Base-by-base conservation (phyloP, 139 green algal genomes). In the Picochlorum costavermella region DNA sequence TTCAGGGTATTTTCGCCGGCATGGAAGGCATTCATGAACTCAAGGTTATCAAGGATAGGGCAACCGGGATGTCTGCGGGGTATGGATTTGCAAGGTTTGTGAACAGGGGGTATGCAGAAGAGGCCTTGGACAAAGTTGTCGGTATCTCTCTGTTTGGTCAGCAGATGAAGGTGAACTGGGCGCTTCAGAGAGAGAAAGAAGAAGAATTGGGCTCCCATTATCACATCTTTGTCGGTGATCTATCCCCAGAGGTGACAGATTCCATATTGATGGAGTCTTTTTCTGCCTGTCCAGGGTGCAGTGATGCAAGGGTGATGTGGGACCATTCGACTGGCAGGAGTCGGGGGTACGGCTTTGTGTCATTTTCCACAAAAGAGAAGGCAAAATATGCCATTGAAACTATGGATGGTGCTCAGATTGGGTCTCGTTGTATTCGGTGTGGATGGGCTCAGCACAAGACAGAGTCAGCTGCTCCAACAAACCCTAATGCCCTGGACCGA, bases 341-440 rank as follows among this genome's bases (percentile, higher is more conserved):
- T 25, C 81, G 86, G 25, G 84, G 84, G 6, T 92, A 88, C 33
- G 86, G 86, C 28, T 92, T 92, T 69, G 80, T 88, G n/a, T 80
- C 83, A 11, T 90, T 92, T 68, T 44, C 67, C n/a, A 75, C 45
- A 8, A 66, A 70, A 8, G 78, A 78, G 17, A 72, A 85, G 30
- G 86, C 82, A 1, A 76, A 88, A 51, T 45, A 64, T 12, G 78
- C 79, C 14, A 84, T 92, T 28, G 50, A 66, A 26, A 26, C 44
- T 33, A 83, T 89, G 81, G 71, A 86, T 53, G 83, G 81, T n/a
- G 46, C 76, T 33, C 60, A 82, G 17, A 60, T 88, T 17, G 83
- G 83, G 2, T 64, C 69, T 25, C 67, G 82, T 36, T 57, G 70
- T 11, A 64, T 90, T 25, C 75, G 86, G 9, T 83, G 73, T 60